Base-by-base conservation (phyloP, 208 protist genomes). In the Phytomonas francai region DNA sequence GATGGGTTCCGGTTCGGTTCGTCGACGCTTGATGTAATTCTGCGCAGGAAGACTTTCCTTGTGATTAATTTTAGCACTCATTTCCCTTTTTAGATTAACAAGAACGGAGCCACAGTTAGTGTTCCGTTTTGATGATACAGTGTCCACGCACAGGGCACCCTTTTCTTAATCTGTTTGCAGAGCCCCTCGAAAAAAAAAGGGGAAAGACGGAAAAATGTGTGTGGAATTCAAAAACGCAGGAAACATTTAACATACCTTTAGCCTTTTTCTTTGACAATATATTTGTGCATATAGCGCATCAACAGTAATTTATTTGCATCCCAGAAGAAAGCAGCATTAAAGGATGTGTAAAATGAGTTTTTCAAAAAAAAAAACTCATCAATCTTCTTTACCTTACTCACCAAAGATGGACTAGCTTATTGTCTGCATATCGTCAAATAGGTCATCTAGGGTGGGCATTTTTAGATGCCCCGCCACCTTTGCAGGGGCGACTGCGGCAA, bases 11-110 rank as follows among this genome's bases (percentile, higher is more conserved):
- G 63, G 19, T 19, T 79, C 63, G 32, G 79, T 61, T 29, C 84
- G 84, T 27, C 81, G 81, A 27, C 84, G 84, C 59, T 90, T 90
- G 42, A 90, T 83, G 61, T 71, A 64, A 22, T 76, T 66, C 42
- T 90, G 81, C 11, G 65, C 78, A 14, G 78, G 80, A 22, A 87
- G 75, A 61, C 79, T 83, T 62, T 90, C 84, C 71, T 90, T 90
- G 77, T 90, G 84, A n/a, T 59, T 65, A 31, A 83, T 79, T 14
- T 71, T 73, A 19, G 72, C 63, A 25, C 42, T 33, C 33, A 56
- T 54, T 14, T 60, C 8, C 3, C 60, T 4, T 31, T 27, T 4
- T 39, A 36, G 3, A 64, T 25, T 3, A 1, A 64, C 60, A 64
- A 11, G 28, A 29, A 33, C 30, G 5, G 25, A 59, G 25, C 25